Evolutionary conservation across 768 basidiomycete genomes (phyloP), one percentile per base, ranked within the genome.

Genomic region (Cystobasidiopsis lactophilus): DNA sequence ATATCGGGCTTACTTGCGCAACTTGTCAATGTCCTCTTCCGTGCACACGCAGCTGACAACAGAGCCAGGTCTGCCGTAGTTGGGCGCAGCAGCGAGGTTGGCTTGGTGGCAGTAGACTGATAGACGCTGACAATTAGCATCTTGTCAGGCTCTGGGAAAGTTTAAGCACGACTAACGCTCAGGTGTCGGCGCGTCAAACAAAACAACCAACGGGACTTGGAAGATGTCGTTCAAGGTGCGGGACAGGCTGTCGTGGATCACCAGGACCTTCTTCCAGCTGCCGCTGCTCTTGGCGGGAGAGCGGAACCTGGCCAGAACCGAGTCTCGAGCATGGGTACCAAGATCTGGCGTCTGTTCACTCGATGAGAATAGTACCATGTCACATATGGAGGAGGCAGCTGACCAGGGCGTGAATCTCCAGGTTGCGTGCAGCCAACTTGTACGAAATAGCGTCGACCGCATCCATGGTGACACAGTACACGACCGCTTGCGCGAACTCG

Each of bases 21-120:
- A n/a, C 7, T 26, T 13, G 9, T 54, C 54, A 26, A 57, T 55
- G 66, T 96, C 91, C 39, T 88, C 89, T 29, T 89, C 88, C 14
- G 86, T 88, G 51, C 89, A 91, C 27, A 96, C 89, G 61, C 96
- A 88, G 67, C 91, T 96, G 64, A 98, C 75, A 55, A 93, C 75
- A 50, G 95, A 82, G 27, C 91, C 93, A 52, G 85, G 81, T 50
- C 85, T 79, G 38, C 79, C 75, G 64, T 85, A 81, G 66, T 65
- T 79, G n/a, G 84, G 79, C 60, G 85, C 79, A 50, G 86, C 85
- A 51, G 84, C 79, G 19, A 83, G 76, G 59, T 88, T 83, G 50
- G 84, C 86, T 60, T 52, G 2, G 23, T 43, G 2, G 46, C 88
- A 83, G 66, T 98, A 98, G 66, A 91, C 89, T 71, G 96, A 91